A percentile compares a stretch with the other conserved stretches of the same genome.
phyloP scores from a whole-genome alignment of 2,329 filamentous ascomycete genomes.

The Sarocladium kiliense region DNA sequence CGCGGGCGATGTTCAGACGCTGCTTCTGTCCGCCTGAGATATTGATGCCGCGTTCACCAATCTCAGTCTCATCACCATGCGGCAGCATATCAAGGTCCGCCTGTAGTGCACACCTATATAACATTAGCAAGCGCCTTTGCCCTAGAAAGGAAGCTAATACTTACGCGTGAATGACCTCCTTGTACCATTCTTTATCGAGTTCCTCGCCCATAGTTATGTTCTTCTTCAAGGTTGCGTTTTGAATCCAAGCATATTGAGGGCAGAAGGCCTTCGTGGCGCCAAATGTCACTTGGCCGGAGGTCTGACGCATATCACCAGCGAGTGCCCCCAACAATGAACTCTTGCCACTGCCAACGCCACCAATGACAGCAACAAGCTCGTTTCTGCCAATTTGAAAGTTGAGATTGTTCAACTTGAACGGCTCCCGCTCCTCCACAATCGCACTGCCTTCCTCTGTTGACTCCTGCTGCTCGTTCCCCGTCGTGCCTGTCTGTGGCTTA shows the following conservation, averaged over 20 bases:
- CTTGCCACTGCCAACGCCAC: conserved; percentile 85
- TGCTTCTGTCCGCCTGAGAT: conserved; percentile 96
- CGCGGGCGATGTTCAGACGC: conserved; percentile 85
- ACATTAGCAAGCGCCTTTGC: conserved; percentile 10
- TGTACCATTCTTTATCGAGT: conserved; percentile 72
- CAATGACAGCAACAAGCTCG: conserved; percentile 81
- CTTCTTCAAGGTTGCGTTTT: conserved; percentile 79
- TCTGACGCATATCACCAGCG: conserved; percentile 90
- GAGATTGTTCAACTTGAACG: conserved; percentile 68
- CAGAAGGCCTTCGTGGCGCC: conserved; percentile 84
- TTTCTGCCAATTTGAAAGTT: conserved; percentile 65
- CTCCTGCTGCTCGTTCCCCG: conserved; percentile 12
- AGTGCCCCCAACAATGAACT: conserved; percentile 82
- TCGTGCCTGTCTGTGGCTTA: conserved; percentile 24
- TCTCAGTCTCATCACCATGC: conserved; percentile 81
- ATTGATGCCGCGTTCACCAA: conserved; percentile 92
- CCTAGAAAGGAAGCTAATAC: conserved; percentile 20
- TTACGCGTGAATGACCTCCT: conserved; percentile 72
- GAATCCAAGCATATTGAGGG: conserved; percentile 96
- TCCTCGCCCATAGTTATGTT: conserved; percentile 90
- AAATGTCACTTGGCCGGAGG: conserved; percentile 65
- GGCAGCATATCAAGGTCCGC: conserved; percentile 92
- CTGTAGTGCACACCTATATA: conserved; percentile 65
- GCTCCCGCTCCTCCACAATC: conserved; percentile 53
- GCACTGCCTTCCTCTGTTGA: conserved; percentile 42